Conservation (phyloP, 176 grass and related monocot genomes). For the Ensete glaucum region DNA sequence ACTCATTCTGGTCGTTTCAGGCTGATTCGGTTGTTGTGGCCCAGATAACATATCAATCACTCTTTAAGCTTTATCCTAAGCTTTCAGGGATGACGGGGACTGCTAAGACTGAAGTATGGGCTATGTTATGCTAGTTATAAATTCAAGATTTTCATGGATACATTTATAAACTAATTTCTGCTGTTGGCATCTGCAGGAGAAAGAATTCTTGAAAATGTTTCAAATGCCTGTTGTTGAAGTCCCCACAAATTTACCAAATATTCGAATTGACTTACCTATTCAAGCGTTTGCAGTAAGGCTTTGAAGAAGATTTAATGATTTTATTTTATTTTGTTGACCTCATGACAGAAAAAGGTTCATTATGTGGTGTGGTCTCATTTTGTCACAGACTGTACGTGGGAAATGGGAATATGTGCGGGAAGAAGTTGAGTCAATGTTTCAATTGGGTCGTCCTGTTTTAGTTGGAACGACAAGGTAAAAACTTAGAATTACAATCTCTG, state of each 20-base stretch:
- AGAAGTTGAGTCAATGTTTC: slow-evolving; percentile 86
- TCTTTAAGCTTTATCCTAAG: slow-evolving; percentile 98
- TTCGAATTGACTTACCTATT: slow-evolving; percentile 76
- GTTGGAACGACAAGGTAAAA: slow-evolving; percentile 90
- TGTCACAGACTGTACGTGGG: slow-evolving; percentile 71
- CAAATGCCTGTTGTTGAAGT: slow-evolving; percentile 95
- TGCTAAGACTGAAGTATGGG: slow-evolving; percentile 81
- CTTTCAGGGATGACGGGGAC: slow-evolving; percentile 99
- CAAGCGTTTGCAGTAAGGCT: slow-evolving; percentile 89
- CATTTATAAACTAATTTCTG: neutral
- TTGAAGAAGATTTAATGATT: slow-evolving; percentile 1
- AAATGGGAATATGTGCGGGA: slow-evolving; percentile 86
- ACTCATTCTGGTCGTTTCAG: slow-evolving; percentile 43
- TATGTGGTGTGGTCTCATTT: slow-evolving; percentile 11
- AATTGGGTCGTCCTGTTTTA: slow-evolving; percentile 78
- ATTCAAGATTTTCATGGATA: neutral
- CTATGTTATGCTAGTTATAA: neutral
- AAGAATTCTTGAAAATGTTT: slow-evolving; percentile 98
- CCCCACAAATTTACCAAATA: slow-evolving; percentile 90
- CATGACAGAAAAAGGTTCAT: neutral
- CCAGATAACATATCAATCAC: slow-evolving; percentile 94
- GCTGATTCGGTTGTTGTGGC: slow-evolving; percentile 90
- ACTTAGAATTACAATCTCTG: slow-evolving; percentile 5
- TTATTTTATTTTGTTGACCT: neutral
- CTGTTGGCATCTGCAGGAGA: slow-evolving; percentile 53